Evolutionary conservation across 2,329 filamentous ascomycete genomes (phyloP).

Genomic region (Penicillium crustosum): DNA sequence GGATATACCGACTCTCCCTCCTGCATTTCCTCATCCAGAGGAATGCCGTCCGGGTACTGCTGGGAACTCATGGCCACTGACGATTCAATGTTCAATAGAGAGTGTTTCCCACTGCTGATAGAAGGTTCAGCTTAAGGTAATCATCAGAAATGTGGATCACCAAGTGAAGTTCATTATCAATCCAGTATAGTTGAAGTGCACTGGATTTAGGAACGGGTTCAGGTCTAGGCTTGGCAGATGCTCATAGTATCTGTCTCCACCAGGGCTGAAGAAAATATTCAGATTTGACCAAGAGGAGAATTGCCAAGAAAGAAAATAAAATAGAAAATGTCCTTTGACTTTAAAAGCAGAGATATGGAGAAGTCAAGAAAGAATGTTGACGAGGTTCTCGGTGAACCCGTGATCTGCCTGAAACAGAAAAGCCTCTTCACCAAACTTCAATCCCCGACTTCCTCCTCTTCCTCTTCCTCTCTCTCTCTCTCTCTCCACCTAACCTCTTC

Average conservation of each 20-base stretch:
- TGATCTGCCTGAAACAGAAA: conserved; percentile 29
- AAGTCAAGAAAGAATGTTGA: conserved; percentile 16
- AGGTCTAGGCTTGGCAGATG: conserved; percentile 21
- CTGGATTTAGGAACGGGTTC: conserved; percentile 17
- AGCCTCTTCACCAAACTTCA: conserved; percentile 23
- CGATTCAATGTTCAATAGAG: not conserved
- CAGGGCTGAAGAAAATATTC: conserved; percentile 8
- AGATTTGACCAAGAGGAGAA: not conserved
- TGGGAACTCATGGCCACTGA: conserved; percentile 16
- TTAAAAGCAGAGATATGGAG: not conserved
- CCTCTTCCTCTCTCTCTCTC: conserved; percentile 17
- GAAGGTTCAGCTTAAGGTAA: not conserved
- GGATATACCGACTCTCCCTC: conserved; percentile 31
- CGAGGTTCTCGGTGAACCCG: conserved; percentile 22
- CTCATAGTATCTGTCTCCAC: conserved; percentile 27
- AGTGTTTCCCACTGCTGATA: not conserved
- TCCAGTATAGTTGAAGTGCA: conserved; percentile 19
- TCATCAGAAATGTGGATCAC: conserved; percentile 10
- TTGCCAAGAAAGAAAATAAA: not conserved
- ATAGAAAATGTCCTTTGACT: not conserved
- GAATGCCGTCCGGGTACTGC: conserved; percentile 15
- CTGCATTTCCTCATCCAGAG: conserved; percentile 20
- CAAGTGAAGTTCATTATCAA: conserved; percentile 19
- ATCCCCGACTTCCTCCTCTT: conserved; percentile 21
- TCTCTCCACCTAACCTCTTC: conserved; percentile 17